phyloP scores from a whole-genome alignment of 2,329 filamentous ascomycete species.

The Macrophomina pseudophaseolina region DNA sequence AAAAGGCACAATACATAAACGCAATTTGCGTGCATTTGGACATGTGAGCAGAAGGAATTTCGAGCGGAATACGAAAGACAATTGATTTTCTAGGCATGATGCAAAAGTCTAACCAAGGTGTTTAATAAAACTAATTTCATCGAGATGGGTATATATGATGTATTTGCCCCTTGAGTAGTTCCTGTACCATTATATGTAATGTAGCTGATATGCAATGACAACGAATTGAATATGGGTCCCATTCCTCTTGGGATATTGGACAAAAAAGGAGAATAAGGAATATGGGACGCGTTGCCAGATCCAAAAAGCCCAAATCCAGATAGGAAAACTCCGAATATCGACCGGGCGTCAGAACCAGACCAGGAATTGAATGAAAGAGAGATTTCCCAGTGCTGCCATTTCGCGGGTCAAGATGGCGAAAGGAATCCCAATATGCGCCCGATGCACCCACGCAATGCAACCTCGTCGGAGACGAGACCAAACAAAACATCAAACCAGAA shows the following conservation, averaged over 20 bases:
- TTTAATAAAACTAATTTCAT: background rate
- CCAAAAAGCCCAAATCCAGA: background rate
- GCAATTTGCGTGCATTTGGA: too few relatives aligned
- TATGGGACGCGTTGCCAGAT: background rate
- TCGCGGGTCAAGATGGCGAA: background rate
- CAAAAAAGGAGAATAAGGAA: background rate
- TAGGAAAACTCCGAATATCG: background rate
- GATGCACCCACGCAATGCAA: slow-evolving; percentile 40
- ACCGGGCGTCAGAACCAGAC: background rate
- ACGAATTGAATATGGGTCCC: background rate
- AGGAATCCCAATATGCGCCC: slow-evolving; percentile 27
- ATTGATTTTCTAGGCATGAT: too few relatives aligned
- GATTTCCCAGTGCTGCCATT: background rate
- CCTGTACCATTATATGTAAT: slow-evolving; percentile 19
- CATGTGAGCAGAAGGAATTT: too few relatives aligned
- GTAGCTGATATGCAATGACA: background rate
- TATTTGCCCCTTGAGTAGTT: background rate
- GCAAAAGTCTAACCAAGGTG: too few relatives aligned
- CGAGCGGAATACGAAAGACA: too few relatives aligned
- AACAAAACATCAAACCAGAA: slow-evolving; percentile 1
- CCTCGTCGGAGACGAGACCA: slow-evolving; percentile 27
- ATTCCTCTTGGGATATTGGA: slow-evolving; percentile 7
- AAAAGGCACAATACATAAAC: too few relatives aligned
- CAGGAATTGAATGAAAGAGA: background rate
- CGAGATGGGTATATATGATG: background rate